phyloP scores from a whole-genome alignment of 1,284 basidiomycete genomes.

The Serendipita sp. region DNA sequence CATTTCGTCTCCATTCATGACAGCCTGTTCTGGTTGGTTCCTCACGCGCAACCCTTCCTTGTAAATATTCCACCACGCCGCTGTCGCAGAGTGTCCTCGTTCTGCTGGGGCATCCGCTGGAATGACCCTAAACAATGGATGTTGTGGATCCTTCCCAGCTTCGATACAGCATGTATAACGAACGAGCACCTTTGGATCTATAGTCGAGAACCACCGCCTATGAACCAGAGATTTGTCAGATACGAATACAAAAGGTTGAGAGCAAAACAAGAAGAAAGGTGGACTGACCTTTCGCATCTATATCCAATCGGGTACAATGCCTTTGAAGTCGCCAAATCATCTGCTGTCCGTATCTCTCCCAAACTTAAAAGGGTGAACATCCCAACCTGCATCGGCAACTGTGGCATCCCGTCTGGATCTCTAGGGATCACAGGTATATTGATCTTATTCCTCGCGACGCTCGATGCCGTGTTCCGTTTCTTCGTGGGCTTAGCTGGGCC shows the following conservation, averaged over 20 bases:
- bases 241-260: constrained; percentile 4
- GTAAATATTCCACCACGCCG: background rate
- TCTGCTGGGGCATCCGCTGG: background rate
- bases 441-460: background rate
- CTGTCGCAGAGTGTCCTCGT: background rate
- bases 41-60: background rate
- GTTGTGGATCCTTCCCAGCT: constrained; percentile 45
- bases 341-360: constrained; percentile 59
- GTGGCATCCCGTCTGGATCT: constrained; percentile 32
- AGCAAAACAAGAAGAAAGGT: background rate
- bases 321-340: constrained; percentile 69
- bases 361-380: constrained; percentile 65
- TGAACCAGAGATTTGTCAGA: background rate
- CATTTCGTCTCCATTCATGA: background rate
- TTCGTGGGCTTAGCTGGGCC: background rate
- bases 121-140: background rate
- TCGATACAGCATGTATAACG: constrained; percentile 70
- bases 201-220: constrained; percentile 62
- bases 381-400: constrained; percentile 60
- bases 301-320: constrained; percentile 78
- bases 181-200: constrained; percentile 46
- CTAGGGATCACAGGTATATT: background rate
- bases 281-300: constrained; percentile 53
- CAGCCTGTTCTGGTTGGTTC: background rate
- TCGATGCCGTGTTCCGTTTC: background rate